These are phyloP conservation scores for Acanthamoeba polyphaga DNA, from an alignment of 208 protist genomes.

Conservation along the genomic window DNA sequence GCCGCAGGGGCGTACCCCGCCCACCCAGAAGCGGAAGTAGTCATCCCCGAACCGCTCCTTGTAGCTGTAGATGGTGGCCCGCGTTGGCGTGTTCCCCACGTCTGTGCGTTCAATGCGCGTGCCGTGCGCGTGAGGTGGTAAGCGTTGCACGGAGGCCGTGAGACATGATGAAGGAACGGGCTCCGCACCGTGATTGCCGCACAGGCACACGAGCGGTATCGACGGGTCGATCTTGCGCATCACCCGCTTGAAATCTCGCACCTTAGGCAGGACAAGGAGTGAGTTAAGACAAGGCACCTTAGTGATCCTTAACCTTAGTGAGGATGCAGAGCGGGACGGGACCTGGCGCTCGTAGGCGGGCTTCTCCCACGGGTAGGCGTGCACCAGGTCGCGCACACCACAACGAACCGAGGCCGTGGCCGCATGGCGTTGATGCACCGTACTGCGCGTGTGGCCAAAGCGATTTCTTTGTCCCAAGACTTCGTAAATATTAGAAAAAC, in stretches of 20 bases:
- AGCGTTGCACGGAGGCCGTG: too few relatives aligned
- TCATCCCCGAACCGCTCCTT: slow-evolving; percentile 29
- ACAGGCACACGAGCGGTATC: slow-evolving; percentile 15
- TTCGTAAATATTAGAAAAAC: not conserved
- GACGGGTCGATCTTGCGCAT: slow-evolving; percentile 30
- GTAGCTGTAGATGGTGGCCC: slow-evolving; percentile 10
- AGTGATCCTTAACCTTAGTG: too few relatives aligned
- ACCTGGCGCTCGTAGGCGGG: slow-evolving; percentile 32
- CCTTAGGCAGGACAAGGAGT: not conserved
- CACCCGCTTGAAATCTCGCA: slow-evolving; percentile 30
- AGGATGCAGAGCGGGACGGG: too few relatives aligned
- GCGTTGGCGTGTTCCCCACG: not conserved
- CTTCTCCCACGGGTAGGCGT: slow-evolving; percentile 38
- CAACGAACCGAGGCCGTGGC: slow-evolving; percentile 1
- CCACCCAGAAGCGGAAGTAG: slow-evolving; percentile 47
- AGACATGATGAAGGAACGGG: too few relatives aligned
- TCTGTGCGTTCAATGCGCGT: not conserved
- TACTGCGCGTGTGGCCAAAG: not conserved
- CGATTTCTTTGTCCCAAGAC: slow-evolving; percentile 41
- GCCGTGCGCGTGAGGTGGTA: too few relatives aligned
- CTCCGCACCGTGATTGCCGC: slow-evolving; percentile 26
- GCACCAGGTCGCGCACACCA: slow-evolving; percentile 28
- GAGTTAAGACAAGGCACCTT: too few relatives aligned
- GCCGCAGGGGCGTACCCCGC: not conserved
- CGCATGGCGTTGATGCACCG: slow-evolving; percentile 34